Conservation (phyloP, 2,329 filamentous ascomycete species). For the Ceratocystis cubensis region DNA sequence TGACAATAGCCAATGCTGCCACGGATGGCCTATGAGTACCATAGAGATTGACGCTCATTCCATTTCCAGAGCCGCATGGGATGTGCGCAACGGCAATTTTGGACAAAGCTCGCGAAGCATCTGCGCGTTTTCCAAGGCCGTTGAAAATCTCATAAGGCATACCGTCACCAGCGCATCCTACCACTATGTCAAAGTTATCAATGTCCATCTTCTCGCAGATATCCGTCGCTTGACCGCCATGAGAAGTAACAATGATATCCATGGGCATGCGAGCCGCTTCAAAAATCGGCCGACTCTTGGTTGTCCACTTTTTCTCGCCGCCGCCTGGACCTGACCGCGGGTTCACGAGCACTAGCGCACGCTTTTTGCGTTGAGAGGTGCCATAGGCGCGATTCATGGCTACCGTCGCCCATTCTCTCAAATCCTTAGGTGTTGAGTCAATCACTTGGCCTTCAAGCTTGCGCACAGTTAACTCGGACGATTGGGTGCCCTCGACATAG, state of each 20-base stretch:
- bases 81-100: slow-evolving; percentile 75
- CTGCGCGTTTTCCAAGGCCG: slow-evolving; percentile 62
- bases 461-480: slow-evolving; percentile 44
- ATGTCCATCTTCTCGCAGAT: slow-evolving; percentile 66
- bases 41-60: slow-evolving; percentile 78
- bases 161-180: slow-evolving; percentile 85
- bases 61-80: slow-evolving; percentile 89
- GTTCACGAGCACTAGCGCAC: slow-evolving; percentile 81
- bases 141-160: slow-evolving; percentile 92
- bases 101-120: slow-evolving; percentile 60
- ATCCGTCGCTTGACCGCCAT: slow-evolving; percentile 64
- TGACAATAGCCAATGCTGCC: slow-evolving; percentile 73
- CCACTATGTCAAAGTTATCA: slow-evolving; percentile 68
- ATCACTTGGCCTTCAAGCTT: slow-evolving; percentile 43
- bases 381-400: slow-evolving; percentile 62
- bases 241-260: slow-evolving; percentile 58
- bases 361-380: slow-evolving; percentile 53
- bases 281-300: slow-evolving; percentile 68
- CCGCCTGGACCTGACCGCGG: slow-evolving; percentile 75
- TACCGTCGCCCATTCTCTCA: slow-evolving; percentile 47
- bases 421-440: slow-evolving; percentile 32
- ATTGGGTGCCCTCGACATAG: slow-evolving; percentile 50
- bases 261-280: slow-evolving; percentile 66
- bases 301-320: slow-evolving; percentile 60
- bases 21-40: slow-evolving; percentile 64